Evolutionary conservation across 352 stramenopile genomes (phyloP).

Genomic region (Globisporangium middletonii): DNA sequence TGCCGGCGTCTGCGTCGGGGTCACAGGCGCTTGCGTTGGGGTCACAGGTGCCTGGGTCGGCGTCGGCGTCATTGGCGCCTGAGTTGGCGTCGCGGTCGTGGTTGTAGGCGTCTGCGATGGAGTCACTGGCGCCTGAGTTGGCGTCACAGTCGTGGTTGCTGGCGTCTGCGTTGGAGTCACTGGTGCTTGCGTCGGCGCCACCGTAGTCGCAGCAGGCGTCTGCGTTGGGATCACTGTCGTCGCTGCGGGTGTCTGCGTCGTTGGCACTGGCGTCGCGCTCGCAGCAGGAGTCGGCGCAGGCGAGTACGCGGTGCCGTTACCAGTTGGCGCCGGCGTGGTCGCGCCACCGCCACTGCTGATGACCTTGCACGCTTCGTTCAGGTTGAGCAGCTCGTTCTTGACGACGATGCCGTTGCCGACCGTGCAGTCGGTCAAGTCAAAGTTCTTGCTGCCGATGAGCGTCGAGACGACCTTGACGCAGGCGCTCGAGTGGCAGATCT

Average conservation of each 20-base stretch:
- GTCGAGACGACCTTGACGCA: constrained; percentile 39
- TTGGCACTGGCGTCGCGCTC: constrained; percentile 3
- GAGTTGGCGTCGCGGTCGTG: constrained; percentile 6
- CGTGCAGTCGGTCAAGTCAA: constrained; percentile 49
- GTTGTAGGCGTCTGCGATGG: constrained; percentile 1
- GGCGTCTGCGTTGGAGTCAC: constrained; percentile 8
- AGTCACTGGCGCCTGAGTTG: constrained; percentile 6
- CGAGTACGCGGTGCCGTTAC: constrained; percentile 8
- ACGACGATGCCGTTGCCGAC: constrained; percentile 43
- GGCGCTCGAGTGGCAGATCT: constrained; percentile 32
- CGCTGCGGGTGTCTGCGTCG: background rate
- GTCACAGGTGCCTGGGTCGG: constrained; percentile 7
- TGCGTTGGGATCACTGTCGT: constrained; percentile 1
- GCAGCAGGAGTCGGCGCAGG: constrained; percentile 2
- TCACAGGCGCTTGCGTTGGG: background rate
- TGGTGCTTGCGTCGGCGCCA: constrained; percentile 9
- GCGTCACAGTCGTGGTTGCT: constrained; percentile 1
- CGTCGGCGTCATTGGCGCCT: constrained; percentile 2
- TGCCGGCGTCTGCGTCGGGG: background rate
- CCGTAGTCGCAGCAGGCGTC: background rate
- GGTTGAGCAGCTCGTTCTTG: constrained; percentile 38
- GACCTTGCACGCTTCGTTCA: constrained; percentile 33
- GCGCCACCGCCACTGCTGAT: constrained; percentile 9
- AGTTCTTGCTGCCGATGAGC: constrained; percentile 39
- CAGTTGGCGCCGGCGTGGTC: background rate